A percentile compares a stretch with the other conserved stretches of the same genome.
These are phyloP conservation scores for Hericium alpestre DNA, from an alignment of 768 basidiomycete genomes.

Conservation along the genomic window DNA sequence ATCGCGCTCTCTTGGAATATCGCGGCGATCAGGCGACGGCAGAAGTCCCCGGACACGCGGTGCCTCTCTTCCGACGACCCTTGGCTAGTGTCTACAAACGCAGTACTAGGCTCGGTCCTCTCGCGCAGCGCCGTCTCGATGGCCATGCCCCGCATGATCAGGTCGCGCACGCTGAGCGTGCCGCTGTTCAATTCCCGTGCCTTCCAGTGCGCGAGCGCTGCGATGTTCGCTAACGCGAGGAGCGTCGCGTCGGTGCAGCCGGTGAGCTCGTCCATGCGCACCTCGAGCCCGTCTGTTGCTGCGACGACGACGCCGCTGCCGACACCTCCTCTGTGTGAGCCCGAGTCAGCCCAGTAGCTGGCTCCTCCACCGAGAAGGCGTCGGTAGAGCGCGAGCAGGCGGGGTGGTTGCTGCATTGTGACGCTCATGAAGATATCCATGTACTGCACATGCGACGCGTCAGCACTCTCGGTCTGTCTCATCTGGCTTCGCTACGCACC, in stretches of 20 bases:
- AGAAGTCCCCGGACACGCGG: constrained; percentile 5
- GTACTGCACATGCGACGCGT: constrained; percentile 41
- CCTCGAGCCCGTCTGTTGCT: constrained; percentile 24
- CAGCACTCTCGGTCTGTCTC: not conserved
- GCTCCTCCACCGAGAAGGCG: constrained; percentile 45
- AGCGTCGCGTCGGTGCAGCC: constrained; percentile 75
- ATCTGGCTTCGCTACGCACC: constrained; percentile 34
- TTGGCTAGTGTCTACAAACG: not conserved
- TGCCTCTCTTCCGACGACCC: not conserved
- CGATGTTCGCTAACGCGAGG: constrained; percentile 64
- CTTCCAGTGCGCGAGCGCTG: constrained; percentile 72
- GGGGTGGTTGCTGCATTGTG: constrained; percentile 49
- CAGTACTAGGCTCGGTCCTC: constrained; percentile 24
- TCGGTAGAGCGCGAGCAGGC: constrained; percentile 55
- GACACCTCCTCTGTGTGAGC: not conserved
- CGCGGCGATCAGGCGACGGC: constrained; percentile 11
- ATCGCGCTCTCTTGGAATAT: constrained; percentile 11
- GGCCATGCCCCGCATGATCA: constrained; percentile 59
- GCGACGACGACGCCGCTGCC: not conserved
- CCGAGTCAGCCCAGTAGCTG: constrained; percentile 31
- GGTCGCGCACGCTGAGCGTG: constrained; percentile 61
- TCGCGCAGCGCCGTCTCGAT: constrained; percentile 59
- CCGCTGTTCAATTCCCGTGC: constrained; percentile 49
- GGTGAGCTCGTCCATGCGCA: constrained; percentile 57
- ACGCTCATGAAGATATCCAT: constrained; percentile 66